Percentiles rank a stretch among this genome's conserved stretches.
phyloP scores from a whole-genome alignment of 768 basidiomycete species.

The Trametes sanguinea region DNA sequence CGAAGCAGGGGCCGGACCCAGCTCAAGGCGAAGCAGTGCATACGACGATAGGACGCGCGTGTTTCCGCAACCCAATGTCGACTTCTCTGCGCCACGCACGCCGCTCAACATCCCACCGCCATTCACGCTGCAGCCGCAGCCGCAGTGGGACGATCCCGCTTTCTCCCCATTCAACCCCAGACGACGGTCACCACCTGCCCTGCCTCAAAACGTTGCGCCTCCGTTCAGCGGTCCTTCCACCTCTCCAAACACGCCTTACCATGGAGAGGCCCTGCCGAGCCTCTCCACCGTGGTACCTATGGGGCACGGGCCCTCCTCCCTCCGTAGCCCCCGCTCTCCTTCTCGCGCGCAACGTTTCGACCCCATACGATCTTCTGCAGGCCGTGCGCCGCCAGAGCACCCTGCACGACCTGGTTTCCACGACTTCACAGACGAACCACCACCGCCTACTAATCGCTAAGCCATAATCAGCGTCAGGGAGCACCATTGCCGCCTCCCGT shows the following conservation, averaged over 20 bases:
- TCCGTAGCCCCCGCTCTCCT: conserved; percentile 16
- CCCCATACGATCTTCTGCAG: conserved; percentile 25
- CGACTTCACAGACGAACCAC: conserved; percentile 21
- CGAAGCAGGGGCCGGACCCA: conserved; percentile 10
- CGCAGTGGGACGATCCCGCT: conserved; percentile 60
- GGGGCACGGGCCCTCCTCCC: conserved; percentile 1
- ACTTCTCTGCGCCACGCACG: conserved; percentile 27
- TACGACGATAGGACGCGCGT: conserved; percentile 16
- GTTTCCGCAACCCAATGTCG: conserved; percentile 24
- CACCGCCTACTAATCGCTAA: conserved; percentile 18
- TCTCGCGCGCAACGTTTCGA: conserved; percentile 20
- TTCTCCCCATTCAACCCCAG: conserved; percentile 33
- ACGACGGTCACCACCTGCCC: conserved; percentile 24
- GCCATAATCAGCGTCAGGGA: conserved; percentile 4
- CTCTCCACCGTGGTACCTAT: conserved; percentile 15
- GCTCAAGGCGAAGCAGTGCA: neutral
- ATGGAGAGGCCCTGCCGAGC: conserved; percentile 15
- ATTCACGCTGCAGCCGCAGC: conserved; percentile 65
- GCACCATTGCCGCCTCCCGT: conserved; percentile 11
- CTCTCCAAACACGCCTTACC: conserved; percentile 12
- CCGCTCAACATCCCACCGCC: conserved; percentile 47
- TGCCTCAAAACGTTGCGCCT: conserved; percentile 3
- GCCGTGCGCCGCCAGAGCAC: conserved; percentile 19
- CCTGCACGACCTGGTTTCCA: conserved; percentile 22
- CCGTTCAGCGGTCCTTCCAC: conserved; percentile 15